Evolutionary conservation across 495 filamentous ascomycete genomes (phyloP).

Genomic region (Neurospora sp.): DNA sequence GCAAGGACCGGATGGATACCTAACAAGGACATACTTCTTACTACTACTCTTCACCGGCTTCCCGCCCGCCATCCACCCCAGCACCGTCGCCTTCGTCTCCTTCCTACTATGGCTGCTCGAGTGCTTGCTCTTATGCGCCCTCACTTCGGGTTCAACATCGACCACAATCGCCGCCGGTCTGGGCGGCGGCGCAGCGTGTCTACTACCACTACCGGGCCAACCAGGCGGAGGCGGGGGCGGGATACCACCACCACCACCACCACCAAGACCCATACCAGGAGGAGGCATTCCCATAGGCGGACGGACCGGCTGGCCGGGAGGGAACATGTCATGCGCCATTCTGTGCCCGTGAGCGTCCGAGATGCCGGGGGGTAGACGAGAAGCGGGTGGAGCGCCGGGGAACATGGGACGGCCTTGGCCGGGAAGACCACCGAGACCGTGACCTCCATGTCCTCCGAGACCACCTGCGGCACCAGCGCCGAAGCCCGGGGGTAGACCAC

Average conservation of each 20-base stretch:
- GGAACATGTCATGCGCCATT: background rate
- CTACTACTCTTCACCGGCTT: constrained; percentile 18
- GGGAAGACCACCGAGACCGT: background rate
- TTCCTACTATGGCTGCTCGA: background rate
- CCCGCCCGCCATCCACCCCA: constrained; percentile 30
- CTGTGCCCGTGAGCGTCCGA: background rate
- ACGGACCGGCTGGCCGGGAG: background rate
- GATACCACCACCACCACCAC: background rate
- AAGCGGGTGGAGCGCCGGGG: background rate
- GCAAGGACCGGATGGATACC: background rate
- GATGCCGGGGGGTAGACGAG: background rate
- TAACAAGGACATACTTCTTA: constrained; percentile 22
- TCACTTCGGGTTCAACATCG: background rate
- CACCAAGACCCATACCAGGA: background rate
- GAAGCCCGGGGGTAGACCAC: constrained; percentile 3
- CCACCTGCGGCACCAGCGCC: background rate
- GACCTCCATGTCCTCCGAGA: background rate
- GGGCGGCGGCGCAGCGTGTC: background rate
- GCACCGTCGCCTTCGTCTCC: constrained; percentile 16
- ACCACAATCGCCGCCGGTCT: constrained; percentile 1
- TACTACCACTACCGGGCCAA: background rate
- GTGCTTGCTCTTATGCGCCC: background rate
- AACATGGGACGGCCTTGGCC: background rate
- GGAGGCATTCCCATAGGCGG: background rate
- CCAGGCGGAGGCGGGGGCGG: background rate